Conservation (phyloP, 1,139 yeast species). For the Sugiyamaella japonica region DNA sequence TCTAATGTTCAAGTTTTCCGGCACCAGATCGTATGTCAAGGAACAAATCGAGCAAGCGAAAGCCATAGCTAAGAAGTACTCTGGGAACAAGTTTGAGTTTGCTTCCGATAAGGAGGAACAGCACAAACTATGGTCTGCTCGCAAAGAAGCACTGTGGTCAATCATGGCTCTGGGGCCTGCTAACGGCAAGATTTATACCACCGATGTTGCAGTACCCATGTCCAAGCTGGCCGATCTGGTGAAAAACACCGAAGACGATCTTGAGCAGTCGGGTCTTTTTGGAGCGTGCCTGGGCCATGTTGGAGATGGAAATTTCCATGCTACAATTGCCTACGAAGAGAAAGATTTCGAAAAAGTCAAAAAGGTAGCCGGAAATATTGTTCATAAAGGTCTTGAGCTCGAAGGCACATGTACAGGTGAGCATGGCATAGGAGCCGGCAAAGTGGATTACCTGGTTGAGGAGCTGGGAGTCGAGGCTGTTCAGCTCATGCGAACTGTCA, state of each 20-base stretch:
- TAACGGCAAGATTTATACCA: constrained; percentile 53
- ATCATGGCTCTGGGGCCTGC: constrained; percentile 64
- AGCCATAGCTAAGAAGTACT: constrained; percentile 52
- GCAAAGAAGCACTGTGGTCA: constrained; percentile 68
- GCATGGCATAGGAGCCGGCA: constrained; percentile 86
- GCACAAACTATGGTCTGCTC: constrained; percentile 61
- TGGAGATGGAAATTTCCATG: constrained; percentile 91
- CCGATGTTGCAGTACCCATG: constrained; percentile 88
- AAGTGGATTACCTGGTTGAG: constrained; percentile 59
- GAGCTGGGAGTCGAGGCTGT: constrained; percentile 71
- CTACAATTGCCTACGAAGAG: constrained; percentile 78
- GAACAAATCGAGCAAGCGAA: constrained; percentile 59
- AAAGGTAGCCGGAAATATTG: constrained; percentile 66
- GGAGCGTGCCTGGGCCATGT: constrained; percentile 75
- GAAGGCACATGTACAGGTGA: constrained; percentile 93
- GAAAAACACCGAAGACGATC: constrained; percentile 56
- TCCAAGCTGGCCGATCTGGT: constrained; percentile 65
- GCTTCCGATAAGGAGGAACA: constrained; percentile 57
- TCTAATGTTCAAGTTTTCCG: constrained; percentile 75
- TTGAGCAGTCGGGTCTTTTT: constrained; percentile 55
- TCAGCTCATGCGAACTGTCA: constrained; percentile 71
- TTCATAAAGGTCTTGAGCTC: constrained; percentile 59
- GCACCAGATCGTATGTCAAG: constrained; percentile 53
- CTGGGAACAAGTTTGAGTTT: constrained; percentile 51
- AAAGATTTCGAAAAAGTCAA: constrained; percentile 64